Evolutionary conservation across 148 eudicot genomes (phyloP).

Genomic region (Hydrangea macrophylla): DNA sequence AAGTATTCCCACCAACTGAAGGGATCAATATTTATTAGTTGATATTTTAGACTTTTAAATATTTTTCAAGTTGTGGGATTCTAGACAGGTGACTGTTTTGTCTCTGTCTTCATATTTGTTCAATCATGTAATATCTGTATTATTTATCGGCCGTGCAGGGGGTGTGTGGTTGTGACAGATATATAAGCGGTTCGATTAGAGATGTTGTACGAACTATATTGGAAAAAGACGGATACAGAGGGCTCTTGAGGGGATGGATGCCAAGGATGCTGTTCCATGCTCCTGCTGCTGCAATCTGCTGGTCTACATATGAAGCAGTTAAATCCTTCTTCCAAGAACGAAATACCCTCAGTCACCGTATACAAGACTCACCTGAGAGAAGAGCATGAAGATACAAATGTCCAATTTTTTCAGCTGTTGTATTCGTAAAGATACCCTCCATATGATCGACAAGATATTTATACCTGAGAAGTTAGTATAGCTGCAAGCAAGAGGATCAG

Average conservation of each 20-base stretch:
- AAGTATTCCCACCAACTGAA: too few species aligned
- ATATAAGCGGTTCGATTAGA: slow-evolving; percentile 56
- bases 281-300: slow-evolving; percentile 84
- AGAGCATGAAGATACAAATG: not conserved
- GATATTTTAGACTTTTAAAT: too few species aligned
- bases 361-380: slow-evolving; percentile 30
- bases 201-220: slow-evolving; percentile 59
- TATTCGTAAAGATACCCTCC: not conserved
- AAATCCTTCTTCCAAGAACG: slow-evolving; percentile 60
- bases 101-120: not conserved
- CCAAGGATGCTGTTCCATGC: slow-evolving; percentile 91
- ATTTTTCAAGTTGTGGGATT: not conserved
- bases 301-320: slow-evolving; percentile 88
- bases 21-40: too few species aligned
- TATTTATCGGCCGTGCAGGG: slow-evolving; percentile 48
- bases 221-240: slow-evolving; percentile 69
- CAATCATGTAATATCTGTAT: not conserved
- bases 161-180: slow-evolving; percentile 85
- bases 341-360: slow-evolving; percentile 24
- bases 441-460: not conserved
- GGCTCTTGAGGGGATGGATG: slow-evolving; percentile 77
- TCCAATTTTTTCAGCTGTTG: not conserved
- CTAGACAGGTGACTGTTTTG: not conserved
- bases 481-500: not conserved
- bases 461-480: not conserved